Evolutionary conservation across 2,329 filamentous ascomycete genomes (phyloP), one percentile per base, ranked within the genome.

Genomic region (Sporothrix protearum): DNA sequence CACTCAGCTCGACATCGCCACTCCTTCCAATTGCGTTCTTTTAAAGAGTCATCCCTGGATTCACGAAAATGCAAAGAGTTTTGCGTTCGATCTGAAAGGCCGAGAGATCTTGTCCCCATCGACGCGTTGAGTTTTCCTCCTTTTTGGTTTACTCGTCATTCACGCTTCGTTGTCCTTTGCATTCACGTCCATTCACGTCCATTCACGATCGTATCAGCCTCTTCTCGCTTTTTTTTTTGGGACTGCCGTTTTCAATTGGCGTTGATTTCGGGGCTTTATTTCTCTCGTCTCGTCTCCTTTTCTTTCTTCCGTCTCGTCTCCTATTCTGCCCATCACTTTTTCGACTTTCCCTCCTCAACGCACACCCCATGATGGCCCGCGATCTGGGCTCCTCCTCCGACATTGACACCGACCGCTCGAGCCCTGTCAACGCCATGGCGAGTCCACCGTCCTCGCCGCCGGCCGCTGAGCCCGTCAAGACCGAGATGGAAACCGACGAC

Each of bases 371-470:
- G 22, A 74, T 73, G 72, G 70, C 73, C 14, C 39, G 49, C 22
- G 55, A 68, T 9, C 14, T 70, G 0, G 55, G 39, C 28, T 73
- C 70, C 3, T 73, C 73, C 2, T 74, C 73, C 2, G 73, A 73
- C 61, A 22, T 64, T 7, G 71, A 70, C 12, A 67, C 55, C 1
- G 72, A 73, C 19, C 16, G 45, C 4, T 68, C 68, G 19, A 71
- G 68, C 68, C 16, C 30, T 10, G 53, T 36, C n/a, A 30, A 19
- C 33, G 61, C 28, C 49, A 73, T 70, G 70, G 71, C 71, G 33
- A 73, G 61, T 9, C 72, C 72, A 0, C 72, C 74, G 12, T 73
- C 73, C 1, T 74, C 74, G 8, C 71, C 73, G 3, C 72, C 73
- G n/a, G 39, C 69, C 4, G 19, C 30, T 12, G 47, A n/a, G 49